A percentile compares a stretch with the other conserved stretches of the same genome.
Conservation (phyloP, 2,329 filamentous ascomycete species). For the Elsinoe batatas region DNA sequence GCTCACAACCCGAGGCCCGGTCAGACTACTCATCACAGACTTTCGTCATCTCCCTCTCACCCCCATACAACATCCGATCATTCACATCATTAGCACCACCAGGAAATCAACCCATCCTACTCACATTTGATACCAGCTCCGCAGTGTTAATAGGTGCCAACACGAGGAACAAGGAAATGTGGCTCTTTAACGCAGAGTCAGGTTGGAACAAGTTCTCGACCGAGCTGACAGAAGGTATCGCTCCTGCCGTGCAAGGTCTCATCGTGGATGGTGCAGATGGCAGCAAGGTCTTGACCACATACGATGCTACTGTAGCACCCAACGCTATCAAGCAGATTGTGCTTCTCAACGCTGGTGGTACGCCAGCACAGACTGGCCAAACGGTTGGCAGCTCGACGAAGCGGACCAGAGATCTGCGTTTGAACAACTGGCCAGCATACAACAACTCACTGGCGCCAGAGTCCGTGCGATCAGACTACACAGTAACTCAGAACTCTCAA, state of each 20-base stretch:
- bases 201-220: constrained; percentile 61
- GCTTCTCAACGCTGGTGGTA: constrained; percentile 52
- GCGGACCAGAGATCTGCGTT: constrained; percentile 45
- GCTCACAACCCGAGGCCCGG: constrained; percentile 51
- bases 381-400: constrained; percentile 33
- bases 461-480: constrained; percentile 55
- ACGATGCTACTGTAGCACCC: constrained; percentile 63
- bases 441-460: constrained; percentile 63
- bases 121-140: constrained; percentile 62
- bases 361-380: constrained; percentile 38
- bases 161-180: constrained; percentile 55
- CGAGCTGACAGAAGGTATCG: constrained; percentile 43
- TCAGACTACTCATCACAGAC: constrained; percentile 57
- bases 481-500: constrained; percentile 55
- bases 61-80: constrained; percentile 54
- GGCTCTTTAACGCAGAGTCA: constrained; percentile 54
- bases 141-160: constrained; percentile 68
- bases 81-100: constrained; percentile 52
- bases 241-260: constrained; percentile 35
- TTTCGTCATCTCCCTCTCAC: constrained; percentile 58
- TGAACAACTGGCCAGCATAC: constrained; percentile 65
- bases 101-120: constrained; percentile 57
- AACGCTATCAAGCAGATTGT: constrained; percentile 64
- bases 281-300: constrained; percentile 69
- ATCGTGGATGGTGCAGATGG: constrained; percentile 63